Conservation (phyloP, 768 basidiomycete genomes). For the Tulasnella sp. region DNA sequence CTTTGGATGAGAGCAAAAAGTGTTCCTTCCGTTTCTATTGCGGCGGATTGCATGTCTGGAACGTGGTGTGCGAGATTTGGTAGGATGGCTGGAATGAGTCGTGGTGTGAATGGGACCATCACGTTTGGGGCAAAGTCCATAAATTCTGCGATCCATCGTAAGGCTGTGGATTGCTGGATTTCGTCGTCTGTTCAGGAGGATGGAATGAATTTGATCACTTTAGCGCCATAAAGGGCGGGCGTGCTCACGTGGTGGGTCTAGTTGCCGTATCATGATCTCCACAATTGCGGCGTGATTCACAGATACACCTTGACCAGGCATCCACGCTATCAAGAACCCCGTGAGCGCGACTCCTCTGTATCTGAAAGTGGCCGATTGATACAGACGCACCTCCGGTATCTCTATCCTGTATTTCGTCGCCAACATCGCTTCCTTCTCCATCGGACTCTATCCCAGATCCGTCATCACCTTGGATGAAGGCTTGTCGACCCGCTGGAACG, state of each 20-base stretch:
- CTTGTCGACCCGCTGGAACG: conserved; percentile 45
- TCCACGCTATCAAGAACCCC: conserved; percentile 49
- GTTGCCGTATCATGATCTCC: conserved; percentile 81
- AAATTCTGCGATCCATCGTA: conserved; percentile 88
- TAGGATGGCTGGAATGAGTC: conserved; percentile 83
- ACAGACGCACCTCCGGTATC: conserved; percentile 46
- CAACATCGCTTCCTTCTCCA: conserved; percentile 32
- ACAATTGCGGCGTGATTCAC: conserved; percentile 88
- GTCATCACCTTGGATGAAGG: conserved; percentile 22
- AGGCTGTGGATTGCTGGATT: conserved; percentile 88
- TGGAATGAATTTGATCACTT: background rate
- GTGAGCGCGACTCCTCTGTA: too few species aligned
- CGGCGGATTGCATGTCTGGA: conserved; percentile 76
- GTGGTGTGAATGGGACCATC: conserved; percentile 88
- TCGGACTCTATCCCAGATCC: conserved; percentile 17
- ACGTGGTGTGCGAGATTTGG: conserved; percentile 92
- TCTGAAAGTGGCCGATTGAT: too few species aligned
- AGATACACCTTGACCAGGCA: conserved; percentile 86
- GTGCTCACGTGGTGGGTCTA: conserved; percentile 68
- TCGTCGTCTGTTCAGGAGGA: conserved; percentile 57
- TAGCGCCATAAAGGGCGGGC: conserved; percentile 1
- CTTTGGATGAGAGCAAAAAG: conserved; percentile 77
- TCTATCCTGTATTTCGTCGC: conserved; percentile 42
- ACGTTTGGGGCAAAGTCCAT: conserved; percentile 79
- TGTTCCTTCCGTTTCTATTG: conserved; percentile 73